These are phyloP conservation scores for Diutina neorugosa DNA, from an alignment of 1,139 yeast genomes.

Conservation along the genomic window DNA sequence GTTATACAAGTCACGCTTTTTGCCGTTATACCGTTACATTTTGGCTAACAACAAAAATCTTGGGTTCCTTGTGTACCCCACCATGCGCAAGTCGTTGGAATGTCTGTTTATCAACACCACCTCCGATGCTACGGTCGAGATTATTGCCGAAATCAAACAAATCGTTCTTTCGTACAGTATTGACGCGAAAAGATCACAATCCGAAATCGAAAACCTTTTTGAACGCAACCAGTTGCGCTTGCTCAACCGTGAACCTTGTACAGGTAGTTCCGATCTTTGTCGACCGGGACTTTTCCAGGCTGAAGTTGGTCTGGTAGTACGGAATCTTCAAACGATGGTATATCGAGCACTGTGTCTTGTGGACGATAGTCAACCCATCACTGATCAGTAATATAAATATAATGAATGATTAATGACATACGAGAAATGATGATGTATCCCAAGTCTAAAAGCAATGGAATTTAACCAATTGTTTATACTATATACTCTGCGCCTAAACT, in stretches of 20 bases:
- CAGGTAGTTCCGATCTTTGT: neutral
- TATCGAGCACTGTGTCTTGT: conserved; percentile 4
- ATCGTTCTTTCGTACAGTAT: neutral
- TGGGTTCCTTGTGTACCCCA: conserved; percentile 35
- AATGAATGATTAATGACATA: neutral
- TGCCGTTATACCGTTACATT: conserved; percentile 35
- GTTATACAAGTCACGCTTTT: conserved; percentile 32
- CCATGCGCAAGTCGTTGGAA: conserved; percentile 25
- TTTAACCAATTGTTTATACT: too few relatives aligned
- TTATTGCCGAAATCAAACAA: neutral
- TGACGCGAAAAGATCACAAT: neutral
- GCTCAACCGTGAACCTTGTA: neutral
- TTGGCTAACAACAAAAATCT: conserved; percentile 22
- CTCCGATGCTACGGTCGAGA: neutral
- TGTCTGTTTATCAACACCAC: neutral
- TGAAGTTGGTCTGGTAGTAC: neutral
- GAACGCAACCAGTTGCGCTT: neutral
- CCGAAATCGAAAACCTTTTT: neutral
- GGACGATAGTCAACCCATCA: neutral
- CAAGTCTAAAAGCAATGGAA: too few relatives aligned
- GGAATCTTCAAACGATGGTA: neutral
- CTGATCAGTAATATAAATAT: neutral
- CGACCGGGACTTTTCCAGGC: neutral
- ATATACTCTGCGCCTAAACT: too few relatives aligned
- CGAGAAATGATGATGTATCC: neutral